Percentiles rank a stretch among this genome's conserved stretches.
Evolutionary conservation across 2,329 filamentous ascomycete genomes (phyloP).

Genomic region (Diaporthe eres): DNA sequence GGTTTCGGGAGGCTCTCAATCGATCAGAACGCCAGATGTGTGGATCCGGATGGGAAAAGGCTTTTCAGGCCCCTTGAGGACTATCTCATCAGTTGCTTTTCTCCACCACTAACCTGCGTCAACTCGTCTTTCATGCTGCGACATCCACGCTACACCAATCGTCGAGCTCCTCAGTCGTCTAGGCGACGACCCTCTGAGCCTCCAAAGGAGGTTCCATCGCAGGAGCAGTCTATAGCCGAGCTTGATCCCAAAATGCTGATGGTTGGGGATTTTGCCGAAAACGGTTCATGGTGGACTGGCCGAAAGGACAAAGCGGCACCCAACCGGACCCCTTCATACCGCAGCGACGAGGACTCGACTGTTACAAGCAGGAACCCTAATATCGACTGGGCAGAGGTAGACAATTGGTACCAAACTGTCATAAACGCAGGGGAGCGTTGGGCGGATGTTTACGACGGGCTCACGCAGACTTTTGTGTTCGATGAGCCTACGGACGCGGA

Average conservation of each 20-base stretch:
- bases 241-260: slow-evolving; percentile 82
- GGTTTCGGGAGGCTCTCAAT: slow-evolving; percentile 36
- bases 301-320: slow-evolving; percentile 59
- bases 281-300: slow-evolving; percentile 86
- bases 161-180: slow-evolving; percentile 47
- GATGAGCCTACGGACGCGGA: slow-evolving; percentile 51
- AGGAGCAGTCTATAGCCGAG: slow-evolving; percentile 66
- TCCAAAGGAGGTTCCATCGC: slow-evolving; percentile 51
- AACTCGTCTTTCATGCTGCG: slow-evolving; percentile 78
- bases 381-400: slow-evolving; percentile 81
- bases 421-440: slow-evolving; percentile 78
- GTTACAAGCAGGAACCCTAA: slow-evolving; percentile 74
- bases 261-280: slow-evolving; percentile 83
- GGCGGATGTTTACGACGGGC: slow-evolving; percentile 70
- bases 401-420: slow-evolving; percentile 81
- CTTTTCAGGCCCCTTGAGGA: slow-evolving; percentile 85
- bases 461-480: slow-evolving; percentile 51
- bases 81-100: slow-evolving; percentile 79
- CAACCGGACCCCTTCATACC: slow-evolving; percentile 51
- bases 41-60: slow-evolving; percentile 60
- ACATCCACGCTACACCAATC: slow-evolving; percentile 44
- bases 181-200: slow-evolving; percentile 51
- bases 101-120: slow-evolving; percentile 75
- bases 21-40: slow-evolving; percentile 42
- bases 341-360: slow-evolving; percentile 53